Conservation (phyloP, 768 basidiomycete genomes). For the Boletus subcaerulescens region DNA sequence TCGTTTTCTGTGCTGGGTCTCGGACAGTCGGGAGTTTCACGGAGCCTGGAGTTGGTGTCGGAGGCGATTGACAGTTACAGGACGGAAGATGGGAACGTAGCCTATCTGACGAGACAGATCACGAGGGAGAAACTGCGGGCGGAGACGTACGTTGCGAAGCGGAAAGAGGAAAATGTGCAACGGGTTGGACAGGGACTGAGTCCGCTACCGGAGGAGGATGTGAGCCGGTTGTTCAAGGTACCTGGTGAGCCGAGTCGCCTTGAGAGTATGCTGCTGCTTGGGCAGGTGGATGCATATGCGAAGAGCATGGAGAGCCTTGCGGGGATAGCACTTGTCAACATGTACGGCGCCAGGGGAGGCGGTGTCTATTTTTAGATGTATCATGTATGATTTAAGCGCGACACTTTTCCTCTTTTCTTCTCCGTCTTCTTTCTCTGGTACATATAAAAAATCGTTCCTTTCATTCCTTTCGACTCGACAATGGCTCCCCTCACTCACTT, state of each 20-base stretch:
- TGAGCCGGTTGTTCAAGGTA: slow-evolving; percentile 81
- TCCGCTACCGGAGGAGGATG: slow-evolving; percentile 86
- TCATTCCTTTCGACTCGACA: slow-evolving; percentile 16
- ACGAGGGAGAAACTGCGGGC: slow-evolving; percentile 78
- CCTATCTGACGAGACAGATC: slow-evolving; percentile 84
- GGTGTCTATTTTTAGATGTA: too few relatives aligned
- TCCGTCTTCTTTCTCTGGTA: neutral
- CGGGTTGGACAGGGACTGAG: slow-evolving; percentile 80
- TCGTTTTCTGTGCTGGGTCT: slow-evolving; percentile 71
- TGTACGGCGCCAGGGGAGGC: slow-evolving; percentile 60
- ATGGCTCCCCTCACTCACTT: slow-evolving; percentile 39
- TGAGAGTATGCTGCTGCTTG: slow-evolving; percentile 81
- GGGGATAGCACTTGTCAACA: slow-evolving; percentile 69
- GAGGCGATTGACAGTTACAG: slow-evolving; percentile 84
- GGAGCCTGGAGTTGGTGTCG: slow-evolving; percentile 79
- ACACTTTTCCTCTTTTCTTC: neutral
- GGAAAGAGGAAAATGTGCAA: slow-evolving; percentile 82
- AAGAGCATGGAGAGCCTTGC: slow-evolving; percentile 69
- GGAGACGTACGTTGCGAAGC: slow-evolving; percentile 76
- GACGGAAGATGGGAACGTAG: slow-evolving; percentile 90
- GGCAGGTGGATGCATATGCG: slow-evolving; percentile 84
- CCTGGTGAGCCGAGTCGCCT: slow-evolving; percentile 85
- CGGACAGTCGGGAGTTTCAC: slow-evolving; percentile 63
- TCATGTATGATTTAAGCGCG: neutral
- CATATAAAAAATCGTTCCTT: too few relatives aligned